Evolutionary conservation across 768 basidiomycete species (phyloP).

Genomic region (Pulveroboletus sp.): DNA sequence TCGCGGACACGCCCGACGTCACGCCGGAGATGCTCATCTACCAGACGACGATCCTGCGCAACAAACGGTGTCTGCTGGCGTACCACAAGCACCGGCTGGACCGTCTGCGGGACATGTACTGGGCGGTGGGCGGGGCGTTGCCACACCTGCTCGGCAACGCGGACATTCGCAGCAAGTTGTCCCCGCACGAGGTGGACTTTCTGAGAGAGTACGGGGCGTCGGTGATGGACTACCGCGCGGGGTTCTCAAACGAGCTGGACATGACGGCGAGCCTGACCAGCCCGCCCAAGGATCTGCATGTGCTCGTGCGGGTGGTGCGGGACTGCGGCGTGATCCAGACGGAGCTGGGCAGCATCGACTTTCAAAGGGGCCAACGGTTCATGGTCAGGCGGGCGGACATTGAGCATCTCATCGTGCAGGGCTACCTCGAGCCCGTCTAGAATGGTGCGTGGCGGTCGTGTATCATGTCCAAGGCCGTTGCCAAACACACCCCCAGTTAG

Average conservation of each 20-base stretch:
- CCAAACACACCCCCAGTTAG: constrained; percentile 22
- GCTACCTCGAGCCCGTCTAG: constrained; percentile 85
- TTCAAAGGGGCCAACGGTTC: constrained; percentile 86
- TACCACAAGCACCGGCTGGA: constrained; percentile 89
- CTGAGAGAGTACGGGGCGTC: constrained; percentile 76
- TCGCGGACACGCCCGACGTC: constrained; percentile 46
- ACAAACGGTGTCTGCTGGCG: constrained; percentile 94
- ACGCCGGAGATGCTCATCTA: constrained; percentile 67
- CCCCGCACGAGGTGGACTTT: constrained; percentile 83
- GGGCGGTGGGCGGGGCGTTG: constrained; percentile 83
- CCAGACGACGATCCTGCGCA: constrained; percentile 85
- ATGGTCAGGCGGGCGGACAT: constrained; percentile 87
- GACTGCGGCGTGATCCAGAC: constrained; percentile 94
- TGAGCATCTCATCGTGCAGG: constrained; percentile 92
- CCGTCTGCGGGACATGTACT: constrained; percentile 83
- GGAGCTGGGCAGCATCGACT: constrained; percentile 87
- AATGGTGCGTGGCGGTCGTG: constrained; percentile 16
- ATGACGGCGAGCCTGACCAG: constrained; percentile 77
- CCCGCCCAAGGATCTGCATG: constrained; percentile 89
- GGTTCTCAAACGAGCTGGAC: constrained; percentile 85
- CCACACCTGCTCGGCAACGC: constrained; percentile 73
- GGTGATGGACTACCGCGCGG: constrained; percentile 80
- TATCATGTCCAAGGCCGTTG: constrained; percentile 16
- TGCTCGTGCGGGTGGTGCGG: constrained; percentile 79
- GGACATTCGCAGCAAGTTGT: constrained; percentile 69